phyloP scores from a whole-genome alignment of 176 grass and related monocot species.

The Typha latifolia region DNA sequence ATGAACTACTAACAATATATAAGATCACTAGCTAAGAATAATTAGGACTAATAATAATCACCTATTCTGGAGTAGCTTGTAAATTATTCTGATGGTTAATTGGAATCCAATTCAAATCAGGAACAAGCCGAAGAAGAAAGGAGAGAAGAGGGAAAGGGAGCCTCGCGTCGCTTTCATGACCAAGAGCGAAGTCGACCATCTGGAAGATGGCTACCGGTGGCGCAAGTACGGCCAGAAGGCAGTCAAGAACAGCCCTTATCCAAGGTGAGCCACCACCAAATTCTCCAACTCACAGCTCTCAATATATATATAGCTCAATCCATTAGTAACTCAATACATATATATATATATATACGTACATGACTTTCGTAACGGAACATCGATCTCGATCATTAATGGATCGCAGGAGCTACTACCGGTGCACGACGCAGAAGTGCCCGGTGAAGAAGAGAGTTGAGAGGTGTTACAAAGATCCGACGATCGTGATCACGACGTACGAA shows the following conservation, averaged over 20 bases:
- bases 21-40: no score
- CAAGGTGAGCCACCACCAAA: constrained; percentile 34
- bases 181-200: constrained; percentile 95
- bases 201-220: constrained; percentile 97
- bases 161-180: constrained; percentile 83
- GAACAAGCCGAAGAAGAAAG: constrained; percentile 58
- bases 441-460: constrained; percentile 97
- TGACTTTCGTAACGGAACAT: no score
- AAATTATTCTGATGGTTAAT: constrained; percentile 6
- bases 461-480: constrained; percentile 72
- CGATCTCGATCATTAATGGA: not conserved
- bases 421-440: constrained; percentile 78
- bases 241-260: constrained; percentile 96
- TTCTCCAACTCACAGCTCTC: no score
- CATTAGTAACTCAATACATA: not conserved
- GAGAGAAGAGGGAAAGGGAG: constrained; percentile 61
- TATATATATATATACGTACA: not conserved
- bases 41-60: no score
- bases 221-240: constrained; percentile 99
- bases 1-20: constrained; percentile 3
- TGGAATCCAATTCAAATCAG: constrained; percentile 19
- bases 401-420: constrained; percentile 83
- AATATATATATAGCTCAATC: not conserved
- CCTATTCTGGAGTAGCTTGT: not conserved
- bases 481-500: constrained; percentile 92